Evolutionary conservation across 495 filamentous ascomycete species (phyloP), one percentile per base, ranked within the genome.

Genomic region (Podospora conica): DNA sequence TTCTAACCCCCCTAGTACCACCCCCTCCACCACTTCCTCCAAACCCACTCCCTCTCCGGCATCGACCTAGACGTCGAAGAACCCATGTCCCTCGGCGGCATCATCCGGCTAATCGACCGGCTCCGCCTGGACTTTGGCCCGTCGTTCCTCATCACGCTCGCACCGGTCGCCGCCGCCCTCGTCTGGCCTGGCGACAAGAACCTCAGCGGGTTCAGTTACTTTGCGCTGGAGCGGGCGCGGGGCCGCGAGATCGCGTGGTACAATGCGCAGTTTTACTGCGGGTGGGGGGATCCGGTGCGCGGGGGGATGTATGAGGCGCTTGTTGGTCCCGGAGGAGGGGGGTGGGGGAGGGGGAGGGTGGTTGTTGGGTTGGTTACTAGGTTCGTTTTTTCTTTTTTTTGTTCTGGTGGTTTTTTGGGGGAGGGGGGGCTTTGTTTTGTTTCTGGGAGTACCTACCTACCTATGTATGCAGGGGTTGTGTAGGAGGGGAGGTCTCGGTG

Each of bases 51-150:
- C 3, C 81, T 94, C 9, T 84, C 95, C 61, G 92, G 92, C 0
- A 68, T 96, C 3, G 92, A 96, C 74, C 84, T 96, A 3, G 92
- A 96, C 71, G 90, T 95, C 29, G 92, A 96, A 74, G 91, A 96
- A 74, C 64, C 69, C 8, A 91, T 93, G 84, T 89, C 89, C 3
- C 79, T 93, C 9, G 58, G 64, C n/a, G 91, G 90, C 12, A 79
- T 93, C 27, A 80, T 90, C 25, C 83, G 87, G 23, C 80, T 96
- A 20, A 91, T 96, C 65, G 87, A 91, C 75, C 81, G 88, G 5
- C 83, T 96, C 15, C 88, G 90, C 66, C 73, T 73, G 7, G 92
- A 96, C 73, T 86, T 95, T 64, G 90, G 90, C 9, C 73, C 82
- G 2, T 74, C 63, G 9, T 96, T 95, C 69, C 81, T 91, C 60